Conservation (phyloP, 1,284 basidiomycete species). For the Marasmius fiardii region DNA sequence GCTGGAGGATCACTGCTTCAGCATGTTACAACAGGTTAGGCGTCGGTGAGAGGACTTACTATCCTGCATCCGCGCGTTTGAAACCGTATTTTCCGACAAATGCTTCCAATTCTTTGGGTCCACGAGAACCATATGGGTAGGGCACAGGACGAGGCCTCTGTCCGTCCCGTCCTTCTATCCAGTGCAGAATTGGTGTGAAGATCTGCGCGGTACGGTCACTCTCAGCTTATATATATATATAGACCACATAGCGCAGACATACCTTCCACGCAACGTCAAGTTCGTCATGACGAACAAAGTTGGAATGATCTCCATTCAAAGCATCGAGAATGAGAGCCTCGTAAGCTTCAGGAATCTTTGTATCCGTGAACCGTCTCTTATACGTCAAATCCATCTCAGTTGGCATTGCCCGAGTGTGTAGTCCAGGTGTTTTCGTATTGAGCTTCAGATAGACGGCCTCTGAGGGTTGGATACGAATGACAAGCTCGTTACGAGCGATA, state of each 20-base stretch:
- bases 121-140: slow-evolving; percentile 92
- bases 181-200: slow-evolving; percentile 92
- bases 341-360: slow-evolving; percentile 92
- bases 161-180: slow-evolving; percentile 80
- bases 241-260: slow-evolving; percentile 16
- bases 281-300: slow-evolving; percentile 95
- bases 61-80: slow-evolving; percentile 63
- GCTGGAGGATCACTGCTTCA: slow-evolving; percentile 24
- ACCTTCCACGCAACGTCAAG: slow-evolving; percentile 96
- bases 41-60: slow-evolving; percentile 54
- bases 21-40: not conserved
- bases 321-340: slow-evolving; percentile 90
- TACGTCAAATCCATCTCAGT: slow-evolving; percentile 97
- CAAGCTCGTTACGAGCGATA: slow-evolving; percentile 92
- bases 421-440: slow-evolving; percentile 90
- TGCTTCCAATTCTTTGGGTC: slow-evolving; percentile 78
- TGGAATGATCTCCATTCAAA: slow-evolving; percentile 85
- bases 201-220: too few relatives aligned
- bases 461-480: slow-evolving; percentile 91
- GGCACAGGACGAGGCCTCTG: slow-evolving; percentile 64
- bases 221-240: slow-evolving; percentile 2
- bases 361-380: slow-evolving; percentile 87
- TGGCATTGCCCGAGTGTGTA: slow-evolving; percentile 85
- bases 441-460: slow-evolving; percentile 95
- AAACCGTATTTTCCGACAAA: slow-evolving; percentile 81